Evolutionary conservation across 176 grass and related monocot species (phyloP).

Genomic region (Carex pumila): DNA sequence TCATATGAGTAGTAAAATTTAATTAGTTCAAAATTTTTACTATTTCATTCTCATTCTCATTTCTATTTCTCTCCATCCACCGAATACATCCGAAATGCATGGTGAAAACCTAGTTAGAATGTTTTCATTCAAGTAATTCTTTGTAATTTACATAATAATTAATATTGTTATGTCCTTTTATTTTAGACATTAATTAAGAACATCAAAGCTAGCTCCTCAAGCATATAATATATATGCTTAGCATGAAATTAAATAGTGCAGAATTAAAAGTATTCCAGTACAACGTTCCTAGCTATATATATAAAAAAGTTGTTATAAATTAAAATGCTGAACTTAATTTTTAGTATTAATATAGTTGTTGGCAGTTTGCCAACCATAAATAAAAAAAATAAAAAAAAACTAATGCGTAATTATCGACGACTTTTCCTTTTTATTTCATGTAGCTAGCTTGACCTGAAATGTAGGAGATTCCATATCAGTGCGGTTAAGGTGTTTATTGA

Average conservation of each 20-base stretch:
- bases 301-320: not conserved
- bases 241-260: not conserved
- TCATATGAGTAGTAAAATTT: too few relatives aligned
- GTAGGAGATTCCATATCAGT: not conserved
- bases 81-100: not conserved
- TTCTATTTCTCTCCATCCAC: too few relatives aligned
- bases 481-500: not conserved
- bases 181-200: too few relatives aligned
- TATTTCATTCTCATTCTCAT: too few relatives aligned
- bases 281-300: not conserved
- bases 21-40: too few relatives aligned
- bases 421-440: not conserved
- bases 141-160: not conserved
- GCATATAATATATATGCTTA: not conserved
- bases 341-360: too few relatives aligned
- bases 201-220: not conserved
- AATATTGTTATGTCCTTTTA: not conserved
- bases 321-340: not conserved
- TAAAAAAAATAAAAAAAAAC: too few relatives aligned
- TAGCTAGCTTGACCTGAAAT: not conserved
- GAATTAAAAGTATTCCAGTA: not conserved
- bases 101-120: not conserved
- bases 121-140: not conserved
- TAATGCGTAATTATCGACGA: not conserved
- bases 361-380: too few relatives aligned